Evolutionary conservation across 2,329 filamentous ascomycete species (phyloP).

Genomic region (Aureobasidium sp.): DNA sequence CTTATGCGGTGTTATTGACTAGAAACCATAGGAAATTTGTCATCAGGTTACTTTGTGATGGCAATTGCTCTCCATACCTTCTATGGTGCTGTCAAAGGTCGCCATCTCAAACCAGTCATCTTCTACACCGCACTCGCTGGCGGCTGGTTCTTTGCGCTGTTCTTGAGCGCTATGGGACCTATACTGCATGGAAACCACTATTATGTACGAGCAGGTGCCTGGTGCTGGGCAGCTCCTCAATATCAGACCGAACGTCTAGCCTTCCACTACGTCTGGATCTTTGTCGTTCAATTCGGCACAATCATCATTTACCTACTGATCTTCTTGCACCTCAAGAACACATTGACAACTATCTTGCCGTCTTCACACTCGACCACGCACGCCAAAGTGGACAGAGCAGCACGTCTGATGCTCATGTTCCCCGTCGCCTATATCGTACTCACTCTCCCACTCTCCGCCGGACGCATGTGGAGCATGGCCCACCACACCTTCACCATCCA

Average conservation of each 20-base stretch:
- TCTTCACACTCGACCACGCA: constrained; percentile 16
- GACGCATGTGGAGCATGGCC: constrained; percentile 57
- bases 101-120: constrained; percentile 42
- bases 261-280: constrained; percentile 62
- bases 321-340: constrained; percentile 25
- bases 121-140: constrained; percentile 45
- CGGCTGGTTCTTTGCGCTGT: constrained; percentile 55
- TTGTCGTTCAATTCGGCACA: constrained; percentile 47
- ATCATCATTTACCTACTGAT: constrained; percentile 42
- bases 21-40: constrained; percentile 20
- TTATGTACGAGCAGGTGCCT: constrained; percentile 60
- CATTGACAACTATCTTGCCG: constrained; percentile 15
- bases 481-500: constrained; percentile 33
- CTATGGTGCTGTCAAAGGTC: constrained; percentile 52
- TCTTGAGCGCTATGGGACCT: constrained; percentile 48
- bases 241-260: constrained; percentile 51
- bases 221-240: constrained; percentile 59
- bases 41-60: constrained; percentile 60
- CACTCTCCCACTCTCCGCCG: constrained; percentile 58
- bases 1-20: background rate
- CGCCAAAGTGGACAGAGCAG: constrained; percentile 32
- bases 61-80: constrained; percentile 62
- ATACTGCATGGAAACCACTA: constrained; percentile 39
- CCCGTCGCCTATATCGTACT: constrained; percentile 64
- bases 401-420: constrained; percentile 58